Conservation (phyloP, 2,329 filamentous ascomycete genomes). For the Scolecobasidium constrictum region DNA sequence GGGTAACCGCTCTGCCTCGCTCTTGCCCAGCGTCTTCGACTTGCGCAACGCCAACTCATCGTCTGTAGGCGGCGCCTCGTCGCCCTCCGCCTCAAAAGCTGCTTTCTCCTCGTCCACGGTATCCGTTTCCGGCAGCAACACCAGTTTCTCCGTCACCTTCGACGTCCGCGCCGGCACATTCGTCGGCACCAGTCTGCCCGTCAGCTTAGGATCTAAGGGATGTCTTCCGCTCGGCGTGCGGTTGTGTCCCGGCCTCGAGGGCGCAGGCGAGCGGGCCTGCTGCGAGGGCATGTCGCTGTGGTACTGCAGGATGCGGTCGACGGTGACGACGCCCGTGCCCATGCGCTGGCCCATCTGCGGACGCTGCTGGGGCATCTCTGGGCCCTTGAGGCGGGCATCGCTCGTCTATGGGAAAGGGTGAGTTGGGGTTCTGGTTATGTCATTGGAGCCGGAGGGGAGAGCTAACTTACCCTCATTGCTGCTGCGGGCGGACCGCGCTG, state of each 20-base stretch:
- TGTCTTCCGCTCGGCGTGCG: slow-evolving; percentile 38
- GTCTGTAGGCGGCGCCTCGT: slow-evolving; percentile 54
- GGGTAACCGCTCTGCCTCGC: slow-evolving; percentile 84
- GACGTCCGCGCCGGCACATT: slow-evolving; percentile 76
- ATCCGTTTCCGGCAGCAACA: slow-evolving; percentile 74
- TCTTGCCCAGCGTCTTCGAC: slow-evolving; percentile 60
- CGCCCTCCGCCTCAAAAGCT: slow-evolving; percentile 48
- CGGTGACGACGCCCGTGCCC: slow-evolving; percentile 63
- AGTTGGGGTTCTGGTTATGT: too few relatives aligned
- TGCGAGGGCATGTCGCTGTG: slow-evolving; percentile 91
- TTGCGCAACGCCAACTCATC: slow-evolving; percentile 55
- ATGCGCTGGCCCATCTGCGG: slow-evolving; percentile 24
- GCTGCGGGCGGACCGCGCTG: slow-evolving; percentile 32
- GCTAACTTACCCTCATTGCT: background rate
- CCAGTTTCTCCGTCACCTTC: slow-evolving; percentile 94
- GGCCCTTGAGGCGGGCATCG: slow-evolving; percentile 28
- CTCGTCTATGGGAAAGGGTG: slow-evolving; percentile 50
- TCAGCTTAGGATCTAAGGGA: slow-evolving; percentile 44
- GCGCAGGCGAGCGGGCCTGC: slow-evolving; percentile 66
- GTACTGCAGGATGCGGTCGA: slow-evolving; percentile 92
- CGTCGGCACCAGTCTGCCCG: slow-evolving; percentile 44
- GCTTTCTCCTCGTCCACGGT: slow-evolving; percentile 39
- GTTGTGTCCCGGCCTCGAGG: slow-evolving; percentile 34
- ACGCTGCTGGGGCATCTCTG: slow-evolving; percentile 20
- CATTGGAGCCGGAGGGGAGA: slow-evolving; percentile 34